phyloP scores from a whole-genome alignment of 345 rosid species.

The Diplotaxis tenuifolia region DNA sequence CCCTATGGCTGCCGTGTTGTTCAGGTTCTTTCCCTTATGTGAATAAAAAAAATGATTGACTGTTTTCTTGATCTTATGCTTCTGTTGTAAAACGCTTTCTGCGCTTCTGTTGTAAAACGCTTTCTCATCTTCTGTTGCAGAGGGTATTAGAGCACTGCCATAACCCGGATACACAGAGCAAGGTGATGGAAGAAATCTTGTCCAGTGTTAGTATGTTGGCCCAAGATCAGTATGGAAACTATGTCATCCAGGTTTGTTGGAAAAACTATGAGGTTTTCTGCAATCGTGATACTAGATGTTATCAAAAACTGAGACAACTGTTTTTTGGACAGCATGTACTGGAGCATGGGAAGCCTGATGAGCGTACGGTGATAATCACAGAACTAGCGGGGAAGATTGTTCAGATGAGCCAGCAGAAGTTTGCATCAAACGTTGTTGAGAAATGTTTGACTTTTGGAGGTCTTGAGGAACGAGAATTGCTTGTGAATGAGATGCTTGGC shows the following conservation, averaged over 20 bases:
- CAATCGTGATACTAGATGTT: background rate
- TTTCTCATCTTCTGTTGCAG: conserved; percentile 38
- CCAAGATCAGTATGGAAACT: conserved; percentile 96
- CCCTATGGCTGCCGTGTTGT: conserved; percentile 97
- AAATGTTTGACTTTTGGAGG: conserved; percentile 84
- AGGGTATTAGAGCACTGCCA: conserved; percentile 91
- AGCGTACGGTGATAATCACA: conserved; percentile 69
- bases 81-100: background rate
- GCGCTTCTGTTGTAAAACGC: background rate
- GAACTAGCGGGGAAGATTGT: conserved; percentile 80
- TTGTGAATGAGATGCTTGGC: conserved; percentile 94
- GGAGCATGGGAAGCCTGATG: conserved; percentile 87
- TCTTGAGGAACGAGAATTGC: conserved; percentile 59
- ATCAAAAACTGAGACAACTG: background rate
- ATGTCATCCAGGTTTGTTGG: conserved; percentile 92
- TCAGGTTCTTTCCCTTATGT: conserved; percentile 53
- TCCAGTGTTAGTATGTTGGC: conserved; percentile 85
- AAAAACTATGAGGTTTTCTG: background rate
- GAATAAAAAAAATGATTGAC: background rate
- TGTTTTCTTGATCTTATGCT: background rate
- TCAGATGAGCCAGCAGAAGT: conserved; percentile 95
- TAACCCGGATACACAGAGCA: conserved; percentile 63
- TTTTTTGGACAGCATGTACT: conserved; percentile 68
- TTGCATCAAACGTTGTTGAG: conserved; percentile 91
- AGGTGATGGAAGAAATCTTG: conserved; percentile 86